Base-by-base conservation (phyloP, 1,284 basidiomycete species). In the Flammula alnicola region DNA sequence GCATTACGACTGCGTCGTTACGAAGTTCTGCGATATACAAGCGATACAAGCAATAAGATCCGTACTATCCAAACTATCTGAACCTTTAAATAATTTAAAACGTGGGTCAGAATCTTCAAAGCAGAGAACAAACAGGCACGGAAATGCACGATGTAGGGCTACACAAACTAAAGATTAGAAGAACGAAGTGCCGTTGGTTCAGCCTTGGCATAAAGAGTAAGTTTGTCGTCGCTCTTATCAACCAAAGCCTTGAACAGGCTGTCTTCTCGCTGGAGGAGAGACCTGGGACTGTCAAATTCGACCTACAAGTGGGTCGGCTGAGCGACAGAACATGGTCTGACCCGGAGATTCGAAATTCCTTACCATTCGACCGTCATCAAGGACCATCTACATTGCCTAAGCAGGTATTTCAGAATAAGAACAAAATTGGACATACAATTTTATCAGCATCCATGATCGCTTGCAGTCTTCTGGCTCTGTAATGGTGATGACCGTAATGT, bases 401-500 rank as follows among this genome's bases (percentile, higher is more conserved):
- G 5, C 0, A 9, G 30, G n/a, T 16, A 6, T 4, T 8, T 16
- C 16, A 3, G 12, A 16, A 20, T 1, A n/a, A 39, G 3, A 3
- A n/a, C 6, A 12, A n/a, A 12, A 40, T 23, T 12, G 32, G 16
- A 60, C 71, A 54, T 52, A 69, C 62, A 47, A 72, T 67, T 47
- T 60, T 39, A 52, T 49, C 57, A 9, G 49, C 46, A 48, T 63
- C 64, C 36, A 47, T 30, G 8, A 43, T 33, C 16, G 31, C 32
- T 25, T 43, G 41, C 9, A 39, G 25, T 75, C 79, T 56, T 81
- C 79, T 0, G 77, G 73, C 49, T 85, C 83, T 71, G 83, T 83
- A 54, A 86, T 80, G 5, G 83, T 86, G 41, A 86, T 75, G 5
- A 86, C 62, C 0, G 81, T 85, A 7, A 78, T 77, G 52, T 79